Base-by-base conservation (phyloP, 805 yeast species). In the Yueomyces sinensis region DNA sequence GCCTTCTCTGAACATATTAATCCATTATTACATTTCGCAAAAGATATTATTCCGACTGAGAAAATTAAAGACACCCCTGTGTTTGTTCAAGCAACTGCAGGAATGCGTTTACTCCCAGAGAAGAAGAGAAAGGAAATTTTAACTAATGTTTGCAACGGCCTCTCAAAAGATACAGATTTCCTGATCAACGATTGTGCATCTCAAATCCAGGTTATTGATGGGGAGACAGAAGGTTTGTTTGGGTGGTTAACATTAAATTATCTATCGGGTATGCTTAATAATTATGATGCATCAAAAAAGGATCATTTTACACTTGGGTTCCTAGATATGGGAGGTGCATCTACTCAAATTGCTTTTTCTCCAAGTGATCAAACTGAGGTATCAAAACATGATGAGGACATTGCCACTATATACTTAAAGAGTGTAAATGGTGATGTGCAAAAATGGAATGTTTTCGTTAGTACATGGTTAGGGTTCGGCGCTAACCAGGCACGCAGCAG, bases 261-360 rank as follows among this genome's bases (percentile, higher is more conserved):
- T 57, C 58, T 91, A 37, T 69, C 79, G 57, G 79, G 82, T 1
- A 71, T 71, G 39, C 62, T 82, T 32, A 65, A 76, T 40, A 53
- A 67, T 35, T 70, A 66, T 44, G 65, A 65, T 27, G 44, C 51
- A 9, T 18, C 43, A 4, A 50, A 56, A 2, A 34, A 36, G 6
- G 44, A 32, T 3, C 80, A 70, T 45, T 57, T 58, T n/a, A 75
- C 94, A 0, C 77, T 70, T 43, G 98, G 98, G 4, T 89, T 91
- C 47, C 80, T 91, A 89, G 98, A 91, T 56, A 91, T 91, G 98
- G 98, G 98, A 13, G 98, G 98, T 13, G 98, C 98, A 0, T 84
- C 95, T 2, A 84, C 95, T 0, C 98, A 91, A 52, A 72, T 91
- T 17, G 94, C 97, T 7, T 91, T 87, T 66, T 86, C 82, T 7